Evolutionary conservation across 352 stramenopile genomes (phyloP).

Genomic region (Pythium aristosporum): DNA sequence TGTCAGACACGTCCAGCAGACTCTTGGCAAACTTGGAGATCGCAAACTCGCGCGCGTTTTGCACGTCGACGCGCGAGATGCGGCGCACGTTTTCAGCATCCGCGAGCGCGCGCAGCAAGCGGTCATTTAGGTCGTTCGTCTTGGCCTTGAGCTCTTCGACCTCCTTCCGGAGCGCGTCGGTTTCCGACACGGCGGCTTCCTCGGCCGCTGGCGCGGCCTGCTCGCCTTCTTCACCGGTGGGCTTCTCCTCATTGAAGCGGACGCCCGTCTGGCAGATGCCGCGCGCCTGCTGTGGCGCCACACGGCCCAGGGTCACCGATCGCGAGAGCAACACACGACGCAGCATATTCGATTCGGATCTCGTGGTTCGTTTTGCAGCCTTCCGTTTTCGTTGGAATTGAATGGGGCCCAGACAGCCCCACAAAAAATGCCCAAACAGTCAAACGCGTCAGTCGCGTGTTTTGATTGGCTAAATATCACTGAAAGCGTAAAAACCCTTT

Average conservation of each 20-base stretch:
- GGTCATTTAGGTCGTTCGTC: slow-evolving; percentile 85
- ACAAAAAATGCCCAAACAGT: slow-evolving; percentile 7
- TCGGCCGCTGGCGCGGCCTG: slow-evolving; percentile 16
- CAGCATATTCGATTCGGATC: slow-evolving; percentile 41
- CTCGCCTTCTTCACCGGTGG: slow-evolving; percentile 12
- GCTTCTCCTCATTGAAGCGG: slow-evolving; percentile 58
- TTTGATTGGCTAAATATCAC: slow-evolving; percentile 10
- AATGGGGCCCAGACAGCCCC: slow-evolving; percentile 15
- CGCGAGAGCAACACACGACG: slow-evolving; percentile 59
- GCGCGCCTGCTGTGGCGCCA: slow-evolving; percentile 44
- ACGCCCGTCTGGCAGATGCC: slow-evolving; percentile 41
- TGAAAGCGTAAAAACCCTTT: slow-evolving; percentile 22
- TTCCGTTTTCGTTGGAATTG: slow-evolving; percentile 17
- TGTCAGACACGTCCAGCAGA: slow-evolving; percentile 97
- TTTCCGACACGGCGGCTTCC: slow-evolving; percentile 25
- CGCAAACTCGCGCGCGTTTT: slow-evolving; percentile 92
- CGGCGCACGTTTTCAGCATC: slow-evolving; percentile 98
- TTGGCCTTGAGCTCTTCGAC: slow-evolving; percentile 67
- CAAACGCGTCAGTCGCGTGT: slow-evolving; percentile 8
- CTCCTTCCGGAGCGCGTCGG: slow-evolving; percentile 59
- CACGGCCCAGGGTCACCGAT: slow-evolving; percentile 33
- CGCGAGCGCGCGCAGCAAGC: slow-evolving; percentile 89
- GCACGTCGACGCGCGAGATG: slow-evolving; percentile 93
- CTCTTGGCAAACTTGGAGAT: slow-evolving; percentile 97
- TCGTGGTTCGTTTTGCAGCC: slow-evolving; percentile 8